These are phyloP conservation scores for Triticum aestivum DNA, from an alignment of 176 grass and related monocot species.

Conservation along the genomic window DNA sequence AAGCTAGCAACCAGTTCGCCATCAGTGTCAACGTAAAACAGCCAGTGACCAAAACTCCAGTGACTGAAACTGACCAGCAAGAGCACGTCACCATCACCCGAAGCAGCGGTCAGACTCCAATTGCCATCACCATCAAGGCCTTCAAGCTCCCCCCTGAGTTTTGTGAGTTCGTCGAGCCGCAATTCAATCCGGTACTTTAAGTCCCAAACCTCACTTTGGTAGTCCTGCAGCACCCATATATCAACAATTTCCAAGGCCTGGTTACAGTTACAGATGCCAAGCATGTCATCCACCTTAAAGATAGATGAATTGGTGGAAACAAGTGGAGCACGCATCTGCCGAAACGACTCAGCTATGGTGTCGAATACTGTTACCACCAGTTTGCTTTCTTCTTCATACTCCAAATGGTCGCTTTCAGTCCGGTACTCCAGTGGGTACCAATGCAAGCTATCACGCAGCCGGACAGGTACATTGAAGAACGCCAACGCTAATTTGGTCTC, in stretches of 20 bases:
- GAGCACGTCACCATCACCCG: background rate
- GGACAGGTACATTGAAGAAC: background rate
- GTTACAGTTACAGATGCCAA: too few species aligned
- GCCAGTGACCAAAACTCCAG: too few species aligned
- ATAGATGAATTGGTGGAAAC: background rate
- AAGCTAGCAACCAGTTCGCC: too few species aligned
- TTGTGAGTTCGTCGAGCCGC: too few species aligned
- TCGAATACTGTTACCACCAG: background rate
- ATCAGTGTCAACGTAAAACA: too few species aligned
- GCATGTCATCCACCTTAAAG: background rate
- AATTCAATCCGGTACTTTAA: too few species aligned
- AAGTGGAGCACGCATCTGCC: background rate
- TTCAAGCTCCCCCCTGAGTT: background rate
- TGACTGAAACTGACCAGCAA: background rate
- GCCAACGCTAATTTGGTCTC: background rate
- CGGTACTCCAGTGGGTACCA: background rate
- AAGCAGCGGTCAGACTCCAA: background rate
- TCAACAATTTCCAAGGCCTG: too few species aligned
- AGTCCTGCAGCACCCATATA: too few species aligned
- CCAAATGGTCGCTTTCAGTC: too few species aligned
- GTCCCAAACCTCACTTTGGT: too few species aligned
- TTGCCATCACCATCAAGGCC: background rate
- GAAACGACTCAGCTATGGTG: background rate
- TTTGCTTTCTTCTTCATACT: too few species aligned
- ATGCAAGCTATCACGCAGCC: background rate